These are phyloP conservation scores for Isoetes engelmannii DNA, from an alignment of 83 land plant species.

Conservation along the genomic window DNA sequence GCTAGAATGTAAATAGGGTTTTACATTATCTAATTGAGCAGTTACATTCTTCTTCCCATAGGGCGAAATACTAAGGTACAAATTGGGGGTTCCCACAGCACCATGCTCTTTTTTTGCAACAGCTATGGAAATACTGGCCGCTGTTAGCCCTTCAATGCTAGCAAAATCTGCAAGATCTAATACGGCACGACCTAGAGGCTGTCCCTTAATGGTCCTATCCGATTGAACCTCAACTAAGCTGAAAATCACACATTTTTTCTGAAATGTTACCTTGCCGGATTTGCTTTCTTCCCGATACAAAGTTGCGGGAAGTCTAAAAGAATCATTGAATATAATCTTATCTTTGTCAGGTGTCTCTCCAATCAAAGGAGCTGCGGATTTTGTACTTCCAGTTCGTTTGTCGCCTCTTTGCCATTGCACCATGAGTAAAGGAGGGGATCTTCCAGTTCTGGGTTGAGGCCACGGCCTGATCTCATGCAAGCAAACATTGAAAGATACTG, in stretches of 20 bases:
- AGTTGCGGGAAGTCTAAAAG: conserved; percentile 48
- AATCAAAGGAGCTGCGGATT: conserved; percentile 37
- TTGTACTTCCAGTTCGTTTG: conserved; percentile 52
- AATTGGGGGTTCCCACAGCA: conserved; percentile 37
- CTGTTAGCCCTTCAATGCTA: conserved; percentile 29
- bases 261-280: conserved; percentile 32
- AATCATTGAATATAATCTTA: conserved; percentile 67
- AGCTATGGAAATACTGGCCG: conserved; percentile 33
- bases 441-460: conserved; percentile 48
- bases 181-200: conserved; percentile 50
- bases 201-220: conserved; percentile 41
- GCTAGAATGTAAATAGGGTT: neutral
- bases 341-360: conserved; percentile 44
- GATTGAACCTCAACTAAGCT: conserved; percentile 48
- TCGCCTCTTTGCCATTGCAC: conserved; percentile 89
- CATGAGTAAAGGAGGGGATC: conserved; percentile 45
- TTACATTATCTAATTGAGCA: neutral
- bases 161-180: conserved; percentile 72
- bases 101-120: conserved; percentile 42
- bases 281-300: conserved; percentile 30
- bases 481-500: conserved; percentile 47
- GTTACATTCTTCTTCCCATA: conserved; percentile 26
- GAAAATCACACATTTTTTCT: conserved; percentile 62
- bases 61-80: conserved; percentile 44
- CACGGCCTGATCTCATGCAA: conserved; percentile 87